Evolutionary conservation across 345 rosid genomes (phyloP), one percentile per base, ranked within the genome.

Genomic region (Rubroshorea leprosula): DNA sequence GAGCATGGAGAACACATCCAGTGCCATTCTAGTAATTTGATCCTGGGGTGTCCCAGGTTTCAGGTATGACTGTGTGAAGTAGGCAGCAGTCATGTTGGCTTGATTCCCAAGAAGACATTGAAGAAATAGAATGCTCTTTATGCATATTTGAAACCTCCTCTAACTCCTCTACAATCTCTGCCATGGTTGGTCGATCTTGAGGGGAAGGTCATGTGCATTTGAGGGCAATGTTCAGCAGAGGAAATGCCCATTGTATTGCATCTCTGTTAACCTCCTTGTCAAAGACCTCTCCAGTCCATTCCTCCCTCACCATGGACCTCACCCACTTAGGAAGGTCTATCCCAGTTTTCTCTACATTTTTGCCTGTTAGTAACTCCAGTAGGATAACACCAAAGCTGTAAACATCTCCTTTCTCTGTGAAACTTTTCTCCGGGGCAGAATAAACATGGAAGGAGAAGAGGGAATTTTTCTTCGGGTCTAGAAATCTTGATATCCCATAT

Each of bases 281-380:
- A 17, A 48, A 19, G 45, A 17, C 11, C 59, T 85, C 91, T 5
- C 85, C 87, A 0, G 87, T 81, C 91, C 91, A 84, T 68, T 84
- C 87, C 61, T 84, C 87, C 52, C 81, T 76, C 26, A 81, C 87
- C 80, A 72, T 78, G 35, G 82, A 72, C 56, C 68, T 76, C 14
- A 79, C 91, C 87, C 91, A 81, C n/a, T 74, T 76, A 0, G 85
- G 83, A 38, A 84, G 85, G 59, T 81, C 80, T 38, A 79, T 68
- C 23, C 80, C 76, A 1, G 61, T 81, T 49, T 65, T 80, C 31
- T 82, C 82, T 3, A 78, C 80, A 0, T 67, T 53, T 71, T 82
- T 84, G 11, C 83, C 82, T 0, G 85, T 82, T 16, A 84, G 76
- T 4, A 84, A 57, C 68, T 76, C 82, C 0, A 82, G 71, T 16